A percentile compares a stretch with the other conserved stretches of the same genome.
Conservation (phyloP, 2,329 filamentous ascomycete genomes). For the Xylaria sp. region DNA sequence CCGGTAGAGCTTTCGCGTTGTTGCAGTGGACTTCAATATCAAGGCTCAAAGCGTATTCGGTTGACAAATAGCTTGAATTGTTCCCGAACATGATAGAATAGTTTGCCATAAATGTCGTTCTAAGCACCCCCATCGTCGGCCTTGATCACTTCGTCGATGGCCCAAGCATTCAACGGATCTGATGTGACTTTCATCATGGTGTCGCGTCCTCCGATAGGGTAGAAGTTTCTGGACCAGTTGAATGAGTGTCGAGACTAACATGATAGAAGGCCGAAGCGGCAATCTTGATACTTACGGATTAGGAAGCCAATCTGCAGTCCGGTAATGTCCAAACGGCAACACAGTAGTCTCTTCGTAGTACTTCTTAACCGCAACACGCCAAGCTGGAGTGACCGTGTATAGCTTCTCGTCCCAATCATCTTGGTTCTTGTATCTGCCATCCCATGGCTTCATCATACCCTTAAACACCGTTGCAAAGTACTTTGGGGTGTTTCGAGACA, state of each 20-base stretch:
- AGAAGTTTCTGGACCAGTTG: neutral
- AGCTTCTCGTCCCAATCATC: neutral
- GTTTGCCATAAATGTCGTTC: neutral
- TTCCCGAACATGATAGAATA: neutral
- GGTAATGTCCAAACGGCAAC: neutral
- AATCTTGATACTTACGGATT: neutral
- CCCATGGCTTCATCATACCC: neutral
- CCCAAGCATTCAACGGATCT: neutral
- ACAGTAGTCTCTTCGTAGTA: neutral
- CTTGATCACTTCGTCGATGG: neutral
- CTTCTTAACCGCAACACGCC: neutral
- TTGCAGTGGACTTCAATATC: neutral
- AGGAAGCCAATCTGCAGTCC: neutral
- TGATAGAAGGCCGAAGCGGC: neutral
- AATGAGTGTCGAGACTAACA: neutral
- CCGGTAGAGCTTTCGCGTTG: neutral
- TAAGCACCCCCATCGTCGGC: neutral
- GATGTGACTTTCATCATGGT: neutral
- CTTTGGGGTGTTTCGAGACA: neutral
- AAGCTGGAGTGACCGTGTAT: neutral
- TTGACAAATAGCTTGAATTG: neutral
- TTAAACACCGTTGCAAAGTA: neutral
- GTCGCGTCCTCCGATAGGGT: neutral
- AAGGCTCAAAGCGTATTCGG: neutral
- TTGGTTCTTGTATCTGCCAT: neutral